Base-by-base conservation (phyloP, 1,139 yeast species). In the Lodderomyces margitis region DNA sequence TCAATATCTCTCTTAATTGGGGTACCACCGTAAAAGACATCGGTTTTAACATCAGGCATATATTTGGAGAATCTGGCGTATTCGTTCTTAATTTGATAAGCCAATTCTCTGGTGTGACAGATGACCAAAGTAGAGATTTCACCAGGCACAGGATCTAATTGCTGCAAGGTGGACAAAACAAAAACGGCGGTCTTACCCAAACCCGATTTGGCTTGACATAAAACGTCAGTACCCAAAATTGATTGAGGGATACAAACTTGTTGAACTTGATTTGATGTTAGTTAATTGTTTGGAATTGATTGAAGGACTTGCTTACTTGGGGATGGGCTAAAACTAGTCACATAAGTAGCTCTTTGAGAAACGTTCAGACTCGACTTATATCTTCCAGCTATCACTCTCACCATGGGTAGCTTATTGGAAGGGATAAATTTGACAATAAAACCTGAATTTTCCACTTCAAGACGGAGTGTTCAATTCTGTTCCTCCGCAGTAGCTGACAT, bases 121-220 rank as follows among this genome's bases (percentile, higher is more conserved):
- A 92, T 80, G 43, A 92, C 98, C 60, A 92, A 77, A 46, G 95
- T 92, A 43, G 96, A 81, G 50, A 92, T 87, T 69, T 92, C 98
- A 59, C 98, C 98, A 48, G 95, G 89, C 52, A 92, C 89, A 40
- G 98, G 98, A 61, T 92, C 98, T 60, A 92, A 79, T 73, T 92
- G 98, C 70, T 92, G 98, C 62, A 92, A 78, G 46, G 98, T 91
- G 20, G 97, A 88, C 60, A 92, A 78, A 45, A 92, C 98, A 58
- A 92, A 92, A 47, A 92, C 98, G 40, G 98, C 98, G 46, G 98
- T 92, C 70, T 92, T 92, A 83, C 98, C 98, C 56, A 92, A 79
- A 83, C 98, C 98, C 38, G 98, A 92, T 76, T 92, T 92, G 67
- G 98, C 98, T 75, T 92, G 98, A 74, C 98, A 92, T 54, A 92